Percentiles rank a stretch among this genome's conserved stretches.
These are phyloP conservation scores for Solanum chmielewskii DNA, from an alignment of 257 asterid genomes.

Conservation along the genomic window DNA sequence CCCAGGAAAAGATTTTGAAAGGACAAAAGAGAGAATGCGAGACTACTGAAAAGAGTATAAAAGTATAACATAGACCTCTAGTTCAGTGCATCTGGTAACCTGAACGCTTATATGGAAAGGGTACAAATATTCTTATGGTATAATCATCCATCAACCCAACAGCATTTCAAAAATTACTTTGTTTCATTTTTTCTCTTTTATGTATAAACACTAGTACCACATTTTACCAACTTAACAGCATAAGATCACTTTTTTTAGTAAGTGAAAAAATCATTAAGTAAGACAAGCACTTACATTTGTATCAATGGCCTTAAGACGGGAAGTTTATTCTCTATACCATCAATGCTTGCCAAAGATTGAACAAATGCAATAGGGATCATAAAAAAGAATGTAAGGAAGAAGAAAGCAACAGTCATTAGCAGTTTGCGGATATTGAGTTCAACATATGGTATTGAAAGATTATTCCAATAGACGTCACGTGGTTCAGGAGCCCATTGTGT, in stretches of 20 bases:
- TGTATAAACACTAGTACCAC: background rate
- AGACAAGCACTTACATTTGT: constrained; percentile 3
- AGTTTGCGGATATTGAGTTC: constrained; percentile 11
- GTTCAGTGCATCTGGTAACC: background rate
- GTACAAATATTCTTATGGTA: background rate
- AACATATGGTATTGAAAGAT: constrained; percentile 12
- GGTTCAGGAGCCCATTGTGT: constrained; percentile 16
- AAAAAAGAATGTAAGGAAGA: constrained; percentile 9
- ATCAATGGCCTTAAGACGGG: constrained; percentile 8
- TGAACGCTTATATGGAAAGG: background rate
- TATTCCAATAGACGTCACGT: constrained; percentile 15
- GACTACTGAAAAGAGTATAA: background rate
- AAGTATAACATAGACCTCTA: background rate
- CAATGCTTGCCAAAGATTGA: constrained; percentile 11
- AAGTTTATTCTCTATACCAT: constrained; percentile 7
- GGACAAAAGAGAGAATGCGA: background rate
- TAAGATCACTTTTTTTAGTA: background rate
- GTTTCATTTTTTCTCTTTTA: background rate
- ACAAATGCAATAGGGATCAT: constrained; percentile 12
- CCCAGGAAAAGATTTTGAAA: background rate
- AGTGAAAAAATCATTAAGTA: background rate
- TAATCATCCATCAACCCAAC: background rate
- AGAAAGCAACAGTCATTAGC: constrained; percentile 10
- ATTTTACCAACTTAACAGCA: background rate
- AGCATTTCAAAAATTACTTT: background rate